phyloP scores from a whole-genome alignment of 306 rosid species.

The Vachellia pachyceras region DNA sequence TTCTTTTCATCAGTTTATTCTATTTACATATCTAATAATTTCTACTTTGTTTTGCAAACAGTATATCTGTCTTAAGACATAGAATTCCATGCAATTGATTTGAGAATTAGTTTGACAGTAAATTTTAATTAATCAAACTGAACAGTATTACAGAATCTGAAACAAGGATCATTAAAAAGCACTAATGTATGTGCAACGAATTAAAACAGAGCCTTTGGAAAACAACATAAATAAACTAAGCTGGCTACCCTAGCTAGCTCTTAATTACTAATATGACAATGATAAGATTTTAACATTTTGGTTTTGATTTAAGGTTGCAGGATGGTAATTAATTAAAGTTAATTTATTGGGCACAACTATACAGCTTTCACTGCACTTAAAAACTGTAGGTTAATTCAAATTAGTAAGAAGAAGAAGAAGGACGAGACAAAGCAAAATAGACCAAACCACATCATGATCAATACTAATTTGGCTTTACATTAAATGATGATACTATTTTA shows the following conservation, averaged over 20 bases:
- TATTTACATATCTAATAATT: background rate
- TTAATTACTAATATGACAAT: background rate
- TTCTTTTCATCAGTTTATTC: background rate
- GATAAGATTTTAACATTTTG: background rate
- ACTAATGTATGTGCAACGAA: background rate
- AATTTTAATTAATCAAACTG: background rate
- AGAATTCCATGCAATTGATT: background rate
- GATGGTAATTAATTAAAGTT: background rate
- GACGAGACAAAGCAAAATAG: slow-evolving; percentile 24
- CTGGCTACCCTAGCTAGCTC: background rate
- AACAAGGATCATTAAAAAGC: background rate
- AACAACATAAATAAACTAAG: background rate
- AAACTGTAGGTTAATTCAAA: background rate
- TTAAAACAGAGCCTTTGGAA: background rate
- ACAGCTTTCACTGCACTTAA: background rate
- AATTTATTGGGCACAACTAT: background rate
- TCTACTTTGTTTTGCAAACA: background rate
- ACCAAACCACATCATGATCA: slow-evolving; percentile 31
- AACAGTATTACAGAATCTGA: background rate
- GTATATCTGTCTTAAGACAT: background rate
- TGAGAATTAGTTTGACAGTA: background rate
- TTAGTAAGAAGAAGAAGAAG: background rate
- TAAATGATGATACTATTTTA: slow-evolving; percentile 31
- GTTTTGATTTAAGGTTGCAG: background rate
- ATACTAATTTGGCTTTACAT: slow-evolving; percentile 24